Percentiles rank a stretch among this genome's conserved stretches.
Conservation (phyloP, 495 filamentous ascomycete species). For the Penicillium arizonense region DNA sequence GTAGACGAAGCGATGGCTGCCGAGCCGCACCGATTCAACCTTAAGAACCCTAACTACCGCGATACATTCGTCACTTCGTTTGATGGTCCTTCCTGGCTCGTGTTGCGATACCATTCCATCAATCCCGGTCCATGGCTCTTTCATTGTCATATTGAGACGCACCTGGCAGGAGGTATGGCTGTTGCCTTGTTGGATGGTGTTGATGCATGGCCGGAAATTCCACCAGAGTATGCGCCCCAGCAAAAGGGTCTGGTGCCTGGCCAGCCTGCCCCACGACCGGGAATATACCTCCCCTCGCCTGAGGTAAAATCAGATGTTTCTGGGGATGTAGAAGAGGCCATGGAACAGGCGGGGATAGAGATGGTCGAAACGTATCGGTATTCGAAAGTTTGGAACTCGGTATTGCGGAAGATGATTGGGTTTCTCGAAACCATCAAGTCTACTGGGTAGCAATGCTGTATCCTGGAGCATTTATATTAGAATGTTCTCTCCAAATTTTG, state of each 20-base stretch:
- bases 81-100: constrained; percentile 40
- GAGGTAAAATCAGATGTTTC: background rate
- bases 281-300: background rate
- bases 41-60: constrained; percentile 41
- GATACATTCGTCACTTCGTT: constrained; percentile 42
- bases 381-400: background rate
- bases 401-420: background rate
- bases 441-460: background rate
- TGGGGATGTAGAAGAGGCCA: background rate
- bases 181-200: constrained; percentile 49
- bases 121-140: constrained; percentile 51
- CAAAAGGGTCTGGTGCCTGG: background rate
- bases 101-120: constrained; percentile 47
- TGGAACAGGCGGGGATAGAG: background rate
- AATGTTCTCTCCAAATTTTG: no score
- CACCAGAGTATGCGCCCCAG: constrained; percentile 11
- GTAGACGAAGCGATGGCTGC: constrained; percentile 40
- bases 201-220: constrained; percentile 43
- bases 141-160: constrained; percentile 54
- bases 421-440: background rate
- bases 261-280: background rate
- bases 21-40: constrained; percentile 43
- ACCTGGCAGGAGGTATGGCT: constrained; percentile 48
- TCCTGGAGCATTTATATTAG: no score
- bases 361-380: background rate